Percentiles rank a stretch among this genome's conserved stretches.
Conservation (phyloP, 148 eudicot genomes). For the Cornus kousa region DNA sequence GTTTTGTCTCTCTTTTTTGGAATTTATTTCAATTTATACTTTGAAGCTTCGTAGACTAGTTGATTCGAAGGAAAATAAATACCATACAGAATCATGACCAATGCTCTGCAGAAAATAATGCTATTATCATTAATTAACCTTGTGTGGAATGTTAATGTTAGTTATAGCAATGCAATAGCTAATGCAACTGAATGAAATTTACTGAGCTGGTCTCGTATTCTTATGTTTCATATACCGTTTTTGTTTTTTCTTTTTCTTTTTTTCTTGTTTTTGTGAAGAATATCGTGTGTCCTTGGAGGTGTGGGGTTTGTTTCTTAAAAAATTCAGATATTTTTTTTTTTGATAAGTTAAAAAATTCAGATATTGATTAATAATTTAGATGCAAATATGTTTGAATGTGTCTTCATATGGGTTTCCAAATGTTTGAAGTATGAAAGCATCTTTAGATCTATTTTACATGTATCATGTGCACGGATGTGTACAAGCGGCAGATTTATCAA, state of each 20-base stretch:
- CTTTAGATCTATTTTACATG: background rate
- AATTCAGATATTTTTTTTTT: background rate
- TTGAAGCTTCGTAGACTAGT: background rate
- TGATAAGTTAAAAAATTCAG: background rate
- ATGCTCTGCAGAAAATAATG: background rate
- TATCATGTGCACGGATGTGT: too few relatives aligned
- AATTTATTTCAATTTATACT: background rate
- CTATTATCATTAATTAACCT: background rate
- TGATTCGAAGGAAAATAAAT: background rate
- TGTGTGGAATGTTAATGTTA: background rate
- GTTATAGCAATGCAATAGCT: background rate
- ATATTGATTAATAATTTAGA: background rate
- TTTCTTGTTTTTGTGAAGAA: background rate
- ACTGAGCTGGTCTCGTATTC: background rate
- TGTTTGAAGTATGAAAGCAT: background rate
- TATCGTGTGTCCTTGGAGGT: background rate
- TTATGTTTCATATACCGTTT: background rate
- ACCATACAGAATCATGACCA: background rate
- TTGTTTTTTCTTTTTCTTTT: too few relatives aligned
- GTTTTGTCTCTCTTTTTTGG: conserved; percentile 5
- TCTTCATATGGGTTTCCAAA: background rate
- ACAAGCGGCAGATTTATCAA: too few relatives aligned
- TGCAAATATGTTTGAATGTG: background rate
- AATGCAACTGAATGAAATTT: background rate
- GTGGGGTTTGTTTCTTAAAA: background rate